Percentiles rank a stretch among this genome's conserved stretches.
Evolutionary conservation across 208 protist genomes (phyloP).

Genomic region (Acanthamoeba culbertsoni): DNA sequence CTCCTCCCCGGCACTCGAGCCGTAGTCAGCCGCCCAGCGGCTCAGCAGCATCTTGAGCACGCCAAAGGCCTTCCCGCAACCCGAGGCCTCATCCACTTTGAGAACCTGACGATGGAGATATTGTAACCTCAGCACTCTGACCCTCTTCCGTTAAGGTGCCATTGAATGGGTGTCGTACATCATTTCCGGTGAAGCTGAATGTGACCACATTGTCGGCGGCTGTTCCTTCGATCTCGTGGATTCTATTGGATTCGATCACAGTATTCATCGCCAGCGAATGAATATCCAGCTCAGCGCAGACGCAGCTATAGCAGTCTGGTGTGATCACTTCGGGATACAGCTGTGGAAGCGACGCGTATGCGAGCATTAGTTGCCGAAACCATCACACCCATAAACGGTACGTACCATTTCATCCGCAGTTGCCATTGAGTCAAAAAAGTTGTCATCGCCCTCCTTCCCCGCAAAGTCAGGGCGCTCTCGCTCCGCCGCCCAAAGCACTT

Average conservation of each 20-base stretch:
- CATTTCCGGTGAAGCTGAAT: slow-evolving; percentile 1
- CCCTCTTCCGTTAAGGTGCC: background rate
- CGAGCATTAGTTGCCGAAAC: background rate
- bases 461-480: slow-evolving; percentile 82
- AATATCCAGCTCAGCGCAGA: slow-evolving; percentile 81
- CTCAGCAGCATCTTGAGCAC: slow-evolving; percentile 15
- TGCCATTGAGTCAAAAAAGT: slow-evolving; percentile 68
- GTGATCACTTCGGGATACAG: slow-evolving; percentile 71
- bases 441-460: slow-evolving; percentile 80
- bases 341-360: background rate
- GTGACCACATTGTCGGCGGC: background rate
- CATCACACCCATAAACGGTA: background rate
- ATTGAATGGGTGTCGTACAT: background rate
- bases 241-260: slow-evolving; percentile 71
- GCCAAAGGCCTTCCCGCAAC: slow-evolving; percentile 3
- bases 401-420: slow-evolving; percentile 53
- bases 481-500: slow-evolving; percentile 81
- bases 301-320: slow-evolving; percentile 72
- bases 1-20: background rate
- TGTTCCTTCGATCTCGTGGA: slow-evolving; percentile 57
- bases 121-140: too few species aligned
- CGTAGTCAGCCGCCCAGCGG: background rate
- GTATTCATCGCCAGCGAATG: slow-evolving; percentile 76
- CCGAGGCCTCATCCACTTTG: background rate
- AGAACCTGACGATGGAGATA: background rate